Evolutionary conservation across 805 yeast species (phyloP).

Genomic region (Monosporozyma siamensis): DNA sequence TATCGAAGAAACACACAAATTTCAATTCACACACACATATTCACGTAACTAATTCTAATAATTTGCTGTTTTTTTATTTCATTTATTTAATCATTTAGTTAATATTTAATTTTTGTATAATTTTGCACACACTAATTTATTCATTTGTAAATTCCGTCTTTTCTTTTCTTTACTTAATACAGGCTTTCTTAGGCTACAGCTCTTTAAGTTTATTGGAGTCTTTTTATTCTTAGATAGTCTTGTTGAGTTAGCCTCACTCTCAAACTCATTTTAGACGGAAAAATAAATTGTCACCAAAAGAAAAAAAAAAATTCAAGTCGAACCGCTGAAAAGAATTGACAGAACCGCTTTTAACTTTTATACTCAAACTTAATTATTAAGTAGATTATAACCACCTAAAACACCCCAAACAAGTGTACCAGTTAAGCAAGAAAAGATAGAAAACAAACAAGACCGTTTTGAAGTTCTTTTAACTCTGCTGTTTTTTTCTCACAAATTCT

Average conservation of each 20-base stretch:
- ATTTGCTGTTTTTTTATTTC: constrained; percentile 4
- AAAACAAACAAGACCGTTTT: not conserved
- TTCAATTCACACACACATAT: constrained; percentile 8
- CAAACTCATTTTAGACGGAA: constrained; percentile 1
- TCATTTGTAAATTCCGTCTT: constrained; percentile 8
- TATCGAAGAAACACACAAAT: constrained; percentile 7
- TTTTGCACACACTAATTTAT: constrained; percentile 14
- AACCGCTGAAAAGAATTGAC: constrained; percentile 1
- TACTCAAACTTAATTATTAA: not conserved
- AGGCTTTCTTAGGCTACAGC: too few species aligned
- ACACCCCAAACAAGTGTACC: not conserved
- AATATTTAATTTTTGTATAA: constrained; percentile 13
- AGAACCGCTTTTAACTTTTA: not conserved
- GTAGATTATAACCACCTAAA: not conserved
- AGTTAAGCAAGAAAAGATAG: not conserved
- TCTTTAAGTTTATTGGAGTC: not conserved
- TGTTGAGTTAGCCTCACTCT: too few species aligned
- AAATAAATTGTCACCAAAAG: not conserved
- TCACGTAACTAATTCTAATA: constrained; percentile 1
- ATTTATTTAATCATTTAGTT: constrained; percentile 8
- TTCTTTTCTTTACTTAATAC: too few species aligned
- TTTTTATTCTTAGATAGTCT: too few species aligned
- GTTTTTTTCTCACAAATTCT: not conserved
- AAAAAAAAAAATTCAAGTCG: not conserved
- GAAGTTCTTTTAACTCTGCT: not conserved